Evolutionary conservation across 192 early-diverging fungal genomes (phyloP), one percentile per base, ranked within the genome.

Genomic region (Coemansia sp.): DNA sequence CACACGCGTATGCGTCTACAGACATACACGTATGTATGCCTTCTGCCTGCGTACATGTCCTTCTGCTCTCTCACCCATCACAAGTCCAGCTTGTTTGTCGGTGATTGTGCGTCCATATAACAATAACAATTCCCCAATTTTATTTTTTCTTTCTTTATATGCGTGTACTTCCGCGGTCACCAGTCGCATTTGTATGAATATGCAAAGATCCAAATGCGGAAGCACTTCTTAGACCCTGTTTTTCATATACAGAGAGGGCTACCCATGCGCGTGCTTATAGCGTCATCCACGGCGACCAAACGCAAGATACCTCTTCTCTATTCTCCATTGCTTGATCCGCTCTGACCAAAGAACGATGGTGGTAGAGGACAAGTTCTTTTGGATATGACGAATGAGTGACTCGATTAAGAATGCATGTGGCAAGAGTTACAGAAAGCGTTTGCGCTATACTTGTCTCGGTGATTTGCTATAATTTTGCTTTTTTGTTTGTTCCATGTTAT

Each of bases 111-210:
- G 57, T 41, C 57, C 4, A 7, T 59, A 4, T 14, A 59, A 59
- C 57, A 59, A 59, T 59, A 16, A 13, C 9, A 40, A 16, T 16
- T 59, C n/a, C 57, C 57, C 14, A 25, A 14, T 48, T 25, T 7
- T 11, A 54, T 2, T 12, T 6, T 54, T 54, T 22, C n/a, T 39
- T 38, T 11, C 16, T 39, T 59, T 59, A 16, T 41, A 13, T 10
- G 16, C 39, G 57, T 59, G 57, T 59, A 59, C 57, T 59, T 40
- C 16, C 13, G 38, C 39, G 57, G 57, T 59, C 38, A 40, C 39
- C 32, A 16, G n/a, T 16, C n/a, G 57, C 12, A 5, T 14, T 59
- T 41, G 57, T 40, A n/a, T 19, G 39, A 16, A 41, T 41, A 39
- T 59, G n/a, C 37, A 9, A 16, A 7, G 38, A 59, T 12, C 51